phyloP scores from a whole-genome alignment of 768 basidiomycete genomes.

The Suillus bovinus region DNA sequence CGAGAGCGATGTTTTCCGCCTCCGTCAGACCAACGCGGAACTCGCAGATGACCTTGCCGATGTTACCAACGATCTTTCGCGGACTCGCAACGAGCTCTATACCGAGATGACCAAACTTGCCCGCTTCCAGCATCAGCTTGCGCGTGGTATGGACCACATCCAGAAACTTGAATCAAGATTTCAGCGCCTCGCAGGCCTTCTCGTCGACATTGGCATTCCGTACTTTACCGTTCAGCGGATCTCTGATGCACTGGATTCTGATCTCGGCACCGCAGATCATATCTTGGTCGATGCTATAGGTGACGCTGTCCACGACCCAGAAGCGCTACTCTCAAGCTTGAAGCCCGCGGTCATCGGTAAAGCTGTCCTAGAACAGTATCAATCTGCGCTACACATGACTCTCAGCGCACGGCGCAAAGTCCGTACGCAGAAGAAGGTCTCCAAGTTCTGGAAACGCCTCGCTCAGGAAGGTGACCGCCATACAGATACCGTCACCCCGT shows the following conservation, averaged over 20 bases:
- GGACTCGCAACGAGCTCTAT: slow-evolving; percentile 29
- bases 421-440: slow-evolving; percentile 41
- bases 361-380: slow-evolving; percentile 44
- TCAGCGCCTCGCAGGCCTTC: slow-evolving; percentile 24
- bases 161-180: slow-evolving; percentile 28
- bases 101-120: slow-evolving; percentile 29
- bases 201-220: slow-evolving; percentile 31
- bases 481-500: slow-evolving; percentile 26
- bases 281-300: slow-evolving; percentile 45
- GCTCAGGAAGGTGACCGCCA: slow-evolving; percentile 35
- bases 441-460: slow-evolving; percentile 48
- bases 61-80: slow-evolving; percentile 28
- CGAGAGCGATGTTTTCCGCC: slow-evolving; percentile 7
- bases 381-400: slow-evolving; percentile 46
- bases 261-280: slow-evolving; percentile 39
- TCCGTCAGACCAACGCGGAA: slow-evolving; percentile 17
- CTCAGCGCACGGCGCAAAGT: slow-evolving; percentile 46
- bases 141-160: slow-evolving; percentile 26
- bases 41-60: slow-evolving; percentile 31
- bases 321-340: slow-evolving; percentile 44
- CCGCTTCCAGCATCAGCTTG: slow-evolving; percentile 25
- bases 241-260: slow-evolving; percentile 21
- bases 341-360: slow-evolving; percentile 35
- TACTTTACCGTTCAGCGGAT: slow-evolving; percentile 23
- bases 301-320: slow-evolving; percentile 39